Base-by-base conservation (phyloP, 768 basidiomycete species). In the Neoboletus magnificus region DNA sequence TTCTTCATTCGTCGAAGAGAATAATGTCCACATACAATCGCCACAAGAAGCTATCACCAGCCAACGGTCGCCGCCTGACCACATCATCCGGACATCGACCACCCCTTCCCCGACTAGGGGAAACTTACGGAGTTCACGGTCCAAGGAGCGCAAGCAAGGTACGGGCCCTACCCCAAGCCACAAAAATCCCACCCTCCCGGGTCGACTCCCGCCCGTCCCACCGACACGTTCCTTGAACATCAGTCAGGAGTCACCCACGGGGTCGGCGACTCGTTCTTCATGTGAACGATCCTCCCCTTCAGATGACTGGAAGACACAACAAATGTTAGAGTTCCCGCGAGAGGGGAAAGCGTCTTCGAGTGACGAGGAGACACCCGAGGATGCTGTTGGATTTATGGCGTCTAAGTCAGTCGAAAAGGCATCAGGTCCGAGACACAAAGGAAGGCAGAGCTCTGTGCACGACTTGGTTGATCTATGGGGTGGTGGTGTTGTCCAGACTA, bases 401-500 rank as follows among this genome's bases (percentile, higher is more conserved):
- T 55, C 65, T 23, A 69, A 59, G 50, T 46, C 59, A 7, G 63
- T 29, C 46, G 52, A 68, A 55, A 68, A 63, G 48, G 55, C 62
- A 32, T 60, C 66, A 18, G 65, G 65, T 56, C 62, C 70, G 49
- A 71, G 69, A 48, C 65, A 71, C 40, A 78, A 70, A 61, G 76
- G 81, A 39, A 74, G 90, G 59, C 89, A 92, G 74, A 86, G 83
- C 63, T 92, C 91, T 13, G 89, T 92, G 23, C 89, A 93, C 63
- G 87, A 93, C 64, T 67, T 92, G 52, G 87, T 92, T 29, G 87
- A 88, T 66, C 68, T 92, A 29, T 91, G 86, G 77, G 88, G 88
- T 40, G 87, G 87, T 8, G 77, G 78, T 15, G 57, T 76, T 55
- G 59, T 62, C 46, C 73, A 68, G 58, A 66, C 66, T 23, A 81